A percentile compares a stretch with the other conserved stretches of the same genome.
Conservation (phyloP, 768 basidiomycete genomes). For the Naganishia antarctica region DNA sequence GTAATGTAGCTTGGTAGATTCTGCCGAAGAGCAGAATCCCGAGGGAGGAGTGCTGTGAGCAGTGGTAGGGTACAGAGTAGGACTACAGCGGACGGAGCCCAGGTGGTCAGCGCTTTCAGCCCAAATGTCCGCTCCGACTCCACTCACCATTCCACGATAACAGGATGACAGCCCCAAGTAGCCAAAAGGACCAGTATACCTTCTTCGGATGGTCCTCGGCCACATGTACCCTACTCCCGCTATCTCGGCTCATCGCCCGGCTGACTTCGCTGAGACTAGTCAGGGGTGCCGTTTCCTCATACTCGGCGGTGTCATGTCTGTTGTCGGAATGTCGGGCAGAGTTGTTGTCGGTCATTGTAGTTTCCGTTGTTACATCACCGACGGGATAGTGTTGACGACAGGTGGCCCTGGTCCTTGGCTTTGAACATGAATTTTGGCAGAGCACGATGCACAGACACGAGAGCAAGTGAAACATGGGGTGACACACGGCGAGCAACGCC, state of each 20-base stretch:
- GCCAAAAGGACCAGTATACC: conserved; percentile 46
- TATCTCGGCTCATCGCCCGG: conserved; percentile 13
- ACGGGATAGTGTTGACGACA: too few relatives aligned
- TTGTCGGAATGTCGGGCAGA: background rate
- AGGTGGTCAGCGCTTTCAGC: background rate
- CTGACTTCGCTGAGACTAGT: conserved; percentile 13
- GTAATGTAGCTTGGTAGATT: conserved; percentile 67
- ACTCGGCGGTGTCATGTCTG: background rate
- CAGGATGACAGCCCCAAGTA: conserved; percentile 72
- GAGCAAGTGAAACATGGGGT: conserved; percentile 8
- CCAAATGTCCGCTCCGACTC: background rate
- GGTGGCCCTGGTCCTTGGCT: too few relatives aligned
- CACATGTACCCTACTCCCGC: background rate
- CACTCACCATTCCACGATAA: conserved; percentile 82
- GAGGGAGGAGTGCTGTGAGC: conserved; percentile 64
- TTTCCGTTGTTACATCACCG: background rate
- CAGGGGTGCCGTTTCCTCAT: conserved; percentile 11
- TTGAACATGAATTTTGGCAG: too few relatives aligned
- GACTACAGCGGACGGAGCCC: conserved; percentile 53
- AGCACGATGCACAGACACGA: too few relatives aligned
- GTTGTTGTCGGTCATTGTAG: background rate
- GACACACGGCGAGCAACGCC: background rate
- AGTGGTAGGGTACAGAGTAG: conserved; percentile 81
- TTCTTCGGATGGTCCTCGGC: conserved; percentile 18
- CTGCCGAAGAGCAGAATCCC: conserved; percentile 56